Evolutionary conservation across 2,329 filamentous ascomycete species (phyloP).

Genomic region (Annulohypoxylon truncatum): DNA sequence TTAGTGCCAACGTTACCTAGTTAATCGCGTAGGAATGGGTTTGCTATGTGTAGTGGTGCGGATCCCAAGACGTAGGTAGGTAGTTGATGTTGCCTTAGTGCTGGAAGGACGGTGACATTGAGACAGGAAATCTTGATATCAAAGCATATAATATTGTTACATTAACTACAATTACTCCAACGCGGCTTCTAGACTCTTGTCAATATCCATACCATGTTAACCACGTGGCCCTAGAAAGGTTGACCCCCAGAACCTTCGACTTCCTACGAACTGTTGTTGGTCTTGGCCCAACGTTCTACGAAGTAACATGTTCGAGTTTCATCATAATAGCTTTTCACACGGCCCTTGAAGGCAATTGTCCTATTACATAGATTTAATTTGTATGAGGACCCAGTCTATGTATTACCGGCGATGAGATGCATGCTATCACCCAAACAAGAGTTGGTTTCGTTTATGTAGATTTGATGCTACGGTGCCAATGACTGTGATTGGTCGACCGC

Average conservation of each 20-base stretch:
- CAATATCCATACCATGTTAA: neutral
- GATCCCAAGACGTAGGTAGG: too few relatives aligned
- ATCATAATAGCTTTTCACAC: neutral
- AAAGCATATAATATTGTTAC: neutral
- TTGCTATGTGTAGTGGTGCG: too few relatives aligned
- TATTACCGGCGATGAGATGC: neutral
- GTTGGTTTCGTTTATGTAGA: neutral
- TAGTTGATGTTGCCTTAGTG: too few relatives aligned
- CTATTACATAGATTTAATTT: neutral
- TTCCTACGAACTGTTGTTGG: neutral
- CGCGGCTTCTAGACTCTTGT: neutral
- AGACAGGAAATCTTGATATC: neutral
- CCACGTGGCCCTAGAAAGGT: neutral
- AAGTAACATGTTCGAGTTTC: neutral
- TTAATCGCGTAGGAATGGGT: too few relatives aligned
- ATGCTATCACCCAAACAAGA: neutral
- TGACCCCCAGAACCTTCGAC: neutral
- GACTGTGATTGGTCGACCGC: slow-evolving; percentile 13
- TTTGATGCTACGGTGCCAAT: slow-evolving; percentile 13
- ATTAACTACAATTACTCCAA: neutral
- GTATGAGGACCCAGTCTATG: neutral
- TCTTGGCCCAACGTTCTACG: neutral
- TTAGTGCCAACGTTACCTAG: too few relatives aligned
- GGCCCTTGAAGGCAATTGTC: neutral
- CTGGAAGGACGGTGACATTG: neutral